A percentile compares a stretch with the other conserved stretches of the same genome.
These are phyloP conservation scores for Daldinia eschscholtzii DNA, from an alignment of 2,329 filamentous ascomycete species.

Conservation along the genomic window DNA sequence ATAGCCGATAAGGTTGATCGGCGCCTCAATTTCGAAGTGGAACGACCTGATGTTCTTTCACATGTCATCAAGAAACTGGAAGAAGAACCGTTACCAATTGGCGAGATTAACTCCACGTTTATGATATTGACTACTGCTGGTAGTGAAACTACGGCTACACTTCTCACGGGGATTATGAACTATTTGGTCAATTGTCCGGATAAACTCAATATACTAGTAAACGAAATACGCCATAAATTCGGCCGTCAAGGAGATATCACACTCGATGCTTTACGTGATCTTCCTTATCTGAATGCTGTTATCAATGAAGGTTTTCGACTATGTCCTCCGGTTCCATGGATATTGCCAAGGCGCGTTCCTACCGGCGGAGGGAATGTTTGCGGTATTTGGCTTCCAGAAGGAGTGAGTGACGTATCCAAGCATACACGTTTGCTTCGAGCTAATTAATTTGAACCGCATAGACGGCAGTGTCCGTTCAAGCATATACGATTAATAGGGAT, in stretches of 20 bases:
- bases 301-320: conserved; percentile 42
- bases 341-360: conserved; percentile 41
- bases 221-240: conserved; percentile 31
- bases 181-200: conserved; percentile 42
- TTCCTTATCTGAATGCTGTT: conserved; percentile 43
- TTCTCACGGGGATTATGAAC: conserved; percentile 41
- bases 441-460: too few species aligned
- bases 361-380: conserved; percentile 31
- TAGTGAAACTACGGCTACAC: conserved; percentile 49
- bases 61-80: conserved; percentile 43
- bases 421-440: conserved; percentile 11
- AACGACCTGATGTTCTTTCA: conserved; percentile 51
- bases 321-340: conserved; percentile 45
- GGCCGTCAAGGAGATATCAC: conserved; percentile 25
- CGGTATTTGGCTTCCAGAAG: conserved; percentile 40
- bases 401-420: conserved; percentile 22
- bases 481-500: conserved; percentile 41
- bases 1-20: conserved; percentile 50
- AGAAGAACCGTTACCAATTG: conserved; percentile 35
- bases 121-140: conserved; percentile 50
- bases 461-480: conserved; percentile 43
- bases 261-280: conserved; percentile 27
- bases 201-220: conserved; percentile 28
- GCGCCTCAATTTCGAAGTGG: conserved; percentile 46
- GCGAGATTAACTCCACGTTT: conserved; percentile 53